A percentile compares a stretch with the other conserved stretches of the same genome.
phyloP scores from a whole-genome alignment of 345 rosid genomes.

The Sisymbrium altissimum region DNA sequence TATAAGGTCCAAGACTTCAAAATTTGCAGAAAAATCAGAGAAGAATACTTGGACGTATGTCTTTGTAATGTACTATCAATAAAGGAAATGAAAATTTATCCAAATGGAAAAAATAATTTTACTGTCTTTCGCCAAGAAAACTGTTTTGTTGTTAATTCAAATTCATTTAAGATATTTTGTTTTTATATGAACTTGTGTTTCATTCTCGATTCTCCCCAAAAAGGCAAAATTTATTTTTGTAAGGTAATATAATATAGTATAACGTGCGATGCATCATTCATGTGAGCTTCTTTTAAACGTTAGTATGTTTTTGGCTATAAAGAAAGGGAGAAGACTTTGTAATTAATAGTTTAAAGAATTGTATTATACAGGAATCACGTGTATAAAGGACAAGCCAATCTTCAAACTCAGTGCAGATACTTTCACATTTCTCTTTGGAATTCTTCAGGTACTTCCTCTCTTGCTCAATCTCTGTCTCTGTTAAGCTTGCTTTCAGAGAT shows the following conservation, averaged over 20 bases:
- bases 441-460: conserved; percentile 10
- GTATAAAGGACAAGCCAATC: background rate
- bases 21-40: background rate
- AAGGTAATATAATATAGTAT: background rate
- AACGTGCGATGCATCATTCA: background rate
- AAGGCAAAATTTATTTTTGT: background rate
- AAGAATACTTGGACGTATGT: background rate
- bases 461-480: background rate
- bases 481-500: background rate
- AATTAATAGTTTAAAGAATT: background rate
- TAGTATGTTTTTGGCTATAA: background rate
- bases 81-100: background rate
- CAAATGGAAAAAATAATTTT: background rate
- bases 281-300: background rate
- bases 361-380: background rate
- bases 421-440: background rate
- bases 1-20: background rate
- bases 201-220: background rate
- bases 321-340: background rate
- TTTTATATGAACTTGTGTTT: background rate
- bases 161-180: background rate
- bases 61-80: background rate
- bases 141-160: background rate
- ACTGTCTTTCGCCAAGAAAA: background rate
- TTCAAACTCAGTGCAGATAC: background rate